Evolutionary conservation across 345 rosid species (phyloP).

Genomic region (Barbarea vulgaris): DNA sequence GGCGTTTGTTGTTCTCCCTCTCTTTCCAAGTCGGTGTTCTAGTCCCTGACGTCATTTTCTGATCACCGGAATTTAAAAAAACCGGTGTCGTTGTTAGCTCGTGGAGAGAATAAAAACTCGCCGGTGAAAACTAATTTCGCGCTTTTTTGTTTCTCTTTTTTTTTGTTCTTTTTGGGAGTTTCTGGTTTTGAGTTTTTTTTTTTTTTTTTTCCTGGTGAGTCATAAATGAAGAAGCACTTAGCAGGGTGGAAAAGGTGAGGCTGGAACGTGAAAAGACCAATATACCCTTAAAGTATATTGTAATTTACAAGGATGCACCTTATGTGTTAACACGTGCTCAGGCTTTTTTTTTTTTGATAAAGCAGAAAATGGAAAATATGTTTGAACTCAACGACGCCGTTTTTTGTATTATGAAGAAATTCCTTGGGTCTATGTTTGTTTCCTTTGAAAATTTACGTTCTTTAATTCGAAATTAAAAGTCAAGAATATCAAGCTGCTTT

Average conservation of each 20-base stretch:
- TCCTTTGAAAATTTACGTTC: not conserved
- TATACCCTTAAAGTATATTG: conserved; percentile 2
- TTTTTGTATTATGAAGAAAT: not conserved
- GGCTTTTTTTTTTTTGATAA: conserved; percentile 46
- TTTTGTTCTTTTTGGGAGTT: not conserved
- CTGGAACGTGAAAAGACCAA: conserved; percentile 3
- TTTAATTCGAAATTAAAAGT: conserved; percentile 9
- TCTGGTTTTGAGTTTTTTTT: conserved; percentile 7
- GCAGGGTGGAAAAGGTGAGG: conserved; percentile 33
- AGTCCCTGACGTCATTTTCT: conserved; percentile 78
- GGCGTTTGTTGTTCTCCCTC: conserved; percentile 93
- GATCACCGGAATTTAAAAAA: conserved; percentile 28
- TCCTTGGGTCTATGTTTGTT: not conserved
- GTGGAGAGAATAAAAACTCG: conserved; percentile 3
- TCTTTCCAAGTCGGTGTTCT: conserved; percentile 99
- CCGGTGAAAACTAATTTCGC: conserved; percentile 24
- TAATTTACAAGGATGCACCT: conserved; percentile 35
- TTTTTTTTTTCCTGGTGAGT: too few species aligned
- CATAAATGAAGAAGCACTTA: conserved; percentile 39
- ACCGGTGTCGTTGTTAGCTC: conserved; percentile 27
- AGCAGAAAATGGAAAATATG: conserved; percentile 28
- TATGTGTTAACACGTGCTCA: conserved; percentile 68
- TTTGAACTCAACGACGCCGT: conserved; percentile 9
- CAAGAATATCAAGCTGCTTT: conserved; percentile 37
- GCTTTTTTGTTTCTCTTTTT: conserved; percentile 2